phyloP scores from a whole-genome alignment of 1,284 basidiomycete genomes.

The Naganishia cerealis region DNA sequence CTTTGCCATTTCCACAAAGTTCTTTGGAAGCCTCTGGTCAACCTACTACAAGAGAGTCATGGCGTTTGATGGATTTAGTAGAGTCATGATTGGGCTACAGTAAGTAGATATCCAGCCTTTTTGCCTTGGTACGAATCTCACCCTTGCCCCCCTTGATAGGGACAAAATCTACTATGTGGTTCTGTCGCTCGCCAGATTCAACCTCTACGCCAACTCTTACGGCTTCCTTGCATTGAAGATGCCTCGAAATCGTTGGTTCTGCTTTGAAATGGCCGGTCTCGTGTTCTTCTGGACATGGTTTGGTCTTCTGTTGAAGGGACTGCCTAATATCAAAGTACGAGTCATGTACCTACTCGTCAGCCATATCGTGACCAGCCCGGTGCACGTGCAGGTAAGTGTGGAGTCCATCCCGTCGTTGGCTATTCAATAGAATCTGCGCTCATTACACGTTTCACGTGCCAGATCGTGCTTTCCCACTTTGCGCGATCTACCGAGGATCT shows the following conservation, averaged over 20 bases:
- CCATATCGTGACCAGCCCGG: conserved; percentile 59
- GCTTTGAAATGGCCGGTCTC: conserved; percentile 57
- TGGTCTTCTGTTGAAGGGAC: conserved; percentile 52
- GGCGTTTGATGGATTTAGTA: conserved; percentile 71
- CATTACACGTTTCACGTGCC: conserved; percentile 9
- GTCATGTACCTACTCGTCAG: conserved; percentile 58
- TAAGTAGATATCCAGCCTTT: conserved; percentile 34
- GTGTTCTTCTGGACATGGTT: conserved; percentile 60
- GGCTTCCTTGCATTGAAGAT: conserved; percentile 61
- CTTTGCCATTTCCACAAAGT: conserved; percentile 86
- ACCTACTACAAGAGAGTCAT: conserved; percentile 92
- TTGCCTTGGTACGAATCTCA: not conserved
- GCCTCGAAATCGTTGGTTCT: conserved; percentile 50
- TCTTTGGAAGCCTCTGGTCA: conserved; percentile 82
- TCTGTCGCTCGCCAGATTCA: conserved; percentile 89
- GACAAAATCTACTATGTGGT: conserved; percentile 92
- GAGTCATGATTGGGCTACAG: conserved; percentile 72
- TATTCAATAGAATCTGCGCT: not conserved
- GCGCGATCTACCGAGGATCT: conserved; percentile 91
- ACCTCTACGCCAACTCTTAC: conserved; percentile 90
- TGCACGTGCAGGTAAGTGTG: conserved; percentile 58
- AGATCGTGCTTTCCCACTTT: conserved; percentile 98
- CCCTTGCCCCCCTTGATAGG: conserved; percentile 34
- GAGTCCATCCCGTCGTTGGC: too few species aligned
- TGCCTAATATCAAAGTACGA: conserved; percentile 54